phyloP scores from a whole-genome alignment of 176 grass and related monocot species.

The Sorghum bicolor region DNA sequence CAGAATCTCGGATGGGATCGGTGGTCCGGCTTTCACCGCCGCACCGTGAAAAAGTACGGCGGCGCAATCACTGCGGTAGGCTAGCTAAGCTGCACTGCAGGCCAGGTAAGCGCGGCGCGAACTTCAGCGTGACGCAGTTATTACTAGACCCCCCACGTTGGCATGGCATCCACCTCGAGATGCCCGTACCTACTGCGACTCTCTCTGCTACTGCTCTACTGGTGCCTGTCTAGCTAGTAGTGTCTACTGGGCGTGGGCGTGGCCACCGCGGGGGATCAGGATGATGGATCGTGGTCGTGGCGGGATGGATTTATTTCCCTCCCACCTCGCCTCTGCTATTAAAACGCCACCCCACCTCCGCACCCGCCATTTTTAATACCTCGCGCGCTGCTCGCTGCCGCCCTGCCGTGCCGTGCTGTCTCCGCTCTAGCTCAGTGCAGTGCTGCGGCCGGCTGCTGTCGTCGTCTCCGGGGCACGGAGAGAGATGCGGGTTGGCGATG shows the following conservation, averaged over 20 bases:
- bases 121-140: background rate
- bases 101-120: background rate
- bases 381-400: conserved; percentile 4
- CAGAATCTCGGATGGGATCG: background rate
- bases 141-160: background rate
- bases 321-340: conserved; percentile 28
- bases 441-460: background rate
- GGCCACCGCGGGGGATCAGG: background rate
- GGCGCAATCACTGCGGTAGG: background rate
- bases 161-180: conserved; percentile 33
- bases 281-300: background rate
- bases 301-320: conserved; percentile 30
- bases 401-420: background rate
- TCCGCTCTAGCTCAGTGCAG: background rate
- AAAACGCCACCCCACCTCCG: conserved; percentile 32
- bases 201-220: background rate
- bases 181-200: conserved; percentile 15
- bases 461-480: background rate
- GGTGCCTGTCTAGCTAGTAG: too few species aligned
- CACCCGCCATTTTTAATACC: conserved; percentile 51
- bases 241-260: too few species aligned
- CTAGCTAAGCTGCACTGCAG: too few species aligned
- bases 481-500: conserved; percentile 24
- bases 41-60: conserved; percentile 9
- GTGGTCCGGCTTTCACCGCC: background rate